Evolutionary conservation across 2,329 filamentous ascomycete species (phyloP).

Genomic region (Graphilbum fragrans): DNA sequence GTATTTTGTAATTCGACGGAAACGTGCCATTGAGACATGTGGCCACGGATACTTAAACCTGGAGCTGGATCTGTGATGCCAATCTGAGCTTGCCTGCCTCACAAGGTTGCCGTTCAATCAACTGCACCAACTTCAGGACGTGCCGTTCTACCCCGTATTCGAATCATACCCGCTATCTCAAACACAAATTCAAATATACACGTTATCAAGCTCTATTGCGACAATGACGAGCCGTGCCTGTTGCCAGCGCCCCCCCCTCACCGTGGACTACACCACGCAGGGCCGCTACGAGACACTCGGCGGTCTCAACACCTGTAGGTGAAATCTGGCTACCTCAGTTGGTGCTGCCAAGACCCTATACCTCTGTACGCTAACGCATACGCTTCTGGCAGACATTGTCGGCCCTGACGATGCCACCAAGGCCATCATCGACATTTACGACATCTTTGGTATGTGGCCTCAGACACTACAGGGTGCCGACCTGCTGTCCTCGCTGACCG

Average conservation of each 20-base stretch:
- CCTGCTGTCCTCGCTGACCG: constrained; percentile 23
- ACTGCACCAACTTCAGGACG: no score
- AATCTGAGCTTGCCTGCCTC: no score
- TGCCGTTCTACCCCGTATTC: no score
- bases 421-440: constrained; percentile 32
- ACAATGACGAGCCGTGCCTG: constrained; percentile 17
- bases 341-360: constrained; percentile 21
- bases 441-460: constrained; percentile 31
- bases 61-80: no score
- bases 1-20: no score
- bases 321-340: constrained; percentile 23
- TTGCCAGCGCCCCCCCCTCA: constrained; percentile 22
- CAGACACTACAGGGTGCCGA: constrained; percentile 38
- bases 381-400: constrained; percentile 20
- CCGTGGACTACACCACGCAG: constrained; percentile 25
- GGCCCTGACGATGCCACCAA: constrained; percentile 20
- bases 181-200: no score
- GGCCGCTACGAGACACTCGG: constrained; percentile 27
- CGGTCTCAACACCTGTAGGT: constrained; percentile 28
- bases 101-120: no score
- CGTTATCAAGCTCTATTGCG: no score
- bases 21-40: no score
- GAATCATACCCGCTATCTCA: no score
- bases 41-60: no score
- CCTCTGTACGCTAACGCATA: background rate